Percentiles rank a stretch among this genome's conserved stretches.
Evolutionary conservation across 257 asterid genomes (phyloP).

Genomic region (Solanum infundibuliforme): DNA sequence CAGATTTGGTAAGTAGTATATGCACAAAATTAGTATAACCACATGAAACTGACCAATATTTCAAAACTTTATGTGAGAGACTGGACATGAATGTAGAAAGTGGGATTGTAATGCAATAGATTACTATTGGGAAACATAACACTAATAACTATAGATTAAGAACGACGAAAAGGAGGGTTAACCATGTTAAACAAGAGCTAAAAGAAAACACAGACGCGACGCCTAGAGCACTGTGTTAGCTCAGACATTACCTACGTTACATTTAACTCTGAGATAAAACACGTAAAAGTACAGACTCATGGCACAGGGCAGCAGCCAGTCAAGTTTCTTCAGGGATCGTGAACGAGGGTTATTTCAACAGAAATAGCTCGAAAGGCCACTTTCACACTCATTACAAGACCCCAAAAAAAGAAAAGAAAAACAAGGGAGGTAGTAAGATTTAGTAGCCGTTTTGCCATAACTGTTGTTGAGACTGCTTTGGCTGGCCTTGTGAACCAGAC

Average conservation of each 20-base stretch:
- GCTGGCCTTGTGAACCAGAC: conserved; percentile 55
- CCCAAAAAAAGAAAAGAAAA: conserved; percentile 16
- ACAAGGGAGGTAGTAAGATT: conserved; percentile 18
- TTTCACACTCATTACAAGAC: conserved; percentile 42
- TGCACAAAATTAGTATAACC: neutral
- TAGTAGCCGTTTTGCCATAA: conserved; percentile 78
- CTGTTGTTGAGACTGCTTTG: conserved; percentile 61
- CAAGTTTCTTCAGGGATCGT: conserved; percentile 18
- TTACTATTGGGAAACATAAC: neutral
- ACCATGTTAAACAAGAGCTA: neutral
- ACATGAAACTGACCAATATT: neutral
- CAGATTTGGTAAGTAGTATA: neutral
- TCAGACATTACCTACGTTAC: conserved; percentile 35
- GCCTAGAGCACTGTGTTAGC: conserved; percentile 36
- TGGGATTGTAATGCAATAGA: neutral
- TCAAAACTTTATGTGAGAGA: neutral
- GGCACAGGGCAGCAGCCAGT: conserved; percentile 38
- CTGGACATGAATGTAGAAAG: neutral
- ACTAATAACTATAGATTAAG: neutral
- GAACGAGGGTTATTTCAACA: conserved; percentile 8
- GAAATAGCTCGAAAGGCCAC: conserved; percentile 36
- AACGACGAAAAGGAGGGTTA: neutral
- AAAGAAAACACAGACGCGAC: neutral
- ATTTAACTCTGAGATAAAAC: conserved; percentile 24
- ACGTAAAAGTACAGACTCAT: conserved; percentile 32